Conservation (phyloP, 495 filamentous ascomycete species). For the Paragyromitra xinjiangensis region DNA sequence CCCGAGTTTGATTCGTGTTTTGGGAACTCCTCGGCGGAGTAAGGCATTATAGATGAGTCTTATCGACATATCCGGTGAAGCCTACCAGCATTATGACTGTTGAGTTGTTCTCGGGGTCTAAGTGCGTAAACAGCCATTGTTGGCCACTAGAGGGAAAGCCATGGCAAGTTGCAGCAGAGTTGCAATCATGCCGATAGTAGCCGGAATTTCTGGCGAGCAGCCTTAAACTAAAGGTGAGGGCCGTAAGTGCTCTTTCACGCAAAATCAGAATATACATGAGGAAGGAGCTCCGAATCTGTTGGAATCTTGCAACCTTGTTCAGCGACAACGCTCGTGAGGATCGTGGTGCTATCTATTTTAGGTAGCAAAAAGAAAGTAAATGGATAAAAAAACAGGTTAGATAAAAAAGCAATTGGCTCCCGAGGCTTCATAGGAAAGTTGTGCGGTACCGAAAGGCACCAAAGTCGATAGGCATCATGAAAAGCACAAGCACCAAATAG, state of each 20-base stretch:
- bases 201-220: conserved; percentile 2
- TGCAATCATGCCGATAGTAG: conserved; percentile 21
- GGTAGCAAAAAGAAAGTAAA: conserved; percentile 46
- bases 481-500: conserved; percentile 22
- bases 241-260: conserved; percentile 28
- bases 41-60: conserved; percentile 24
- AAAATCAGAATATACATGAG: conserved; percentile 19
- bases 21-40: conserved; percentile 18
- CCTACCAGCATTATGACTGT: conserved; percentile 11
- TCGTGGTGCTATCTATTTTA: conserved; percentile 47
- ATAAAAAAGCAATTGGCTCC: conserved; percentile 44
- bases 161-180: conserved; percentile 21
- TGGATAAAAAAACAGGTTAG: conserved; percentile 2
- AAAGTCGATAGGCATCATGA: conserved; percentile 23
- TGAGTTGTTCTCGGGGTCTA: conserved; percentile 33
- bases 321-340: conserved; percentile 32
- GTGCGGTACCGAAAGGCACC: conserved; percentile 40
- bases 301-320: conserved; percentile 23
- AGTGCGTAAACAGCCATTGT: conserved; percentile 30
- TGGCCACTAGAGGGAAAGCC: conserved; percentile 3
- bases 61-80: conserved; percentile 13
- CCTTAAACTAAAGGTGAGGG: conserved; percentile 4
- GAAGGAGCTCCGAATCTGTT: conserved; percentile 29
- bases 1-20: conserved; percentile 22
- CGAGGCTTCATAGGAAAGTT: conserved; percentile 32